These are phyloP conservation scores for Suillus cothurnatus DNA, from an alignment of 768 basidiomycete species.

Conservation along the genomic window DNA sequence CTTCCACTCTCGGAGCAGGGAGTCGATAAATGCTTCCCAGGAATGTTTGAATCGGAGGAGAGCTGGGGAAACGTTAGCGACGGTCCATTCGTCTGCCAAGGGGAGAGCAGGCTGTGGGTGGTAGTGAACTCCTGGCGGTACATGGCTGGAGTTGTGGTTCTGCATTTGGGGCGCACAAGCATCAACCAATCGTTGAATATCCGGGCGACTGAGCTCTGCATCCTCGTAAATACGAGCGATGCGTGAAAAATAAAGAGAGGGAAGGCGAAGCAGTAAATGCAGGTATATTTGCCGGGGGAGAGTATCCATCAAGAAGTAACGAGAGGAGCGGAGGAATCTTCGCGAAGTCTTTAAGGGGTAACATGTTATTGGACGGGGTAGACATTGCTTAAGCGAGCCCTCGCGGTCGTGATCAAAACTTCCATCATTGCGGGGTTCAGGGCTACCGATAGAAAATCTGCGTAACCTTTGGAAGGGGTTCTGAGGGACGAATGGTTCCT, in stretches of 20 bases:
- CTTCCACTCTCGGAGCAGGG: constrained; percentile 75
- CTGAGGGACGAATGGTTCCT: constrained; percentile 58
- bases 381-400: constrained; percentile 24
- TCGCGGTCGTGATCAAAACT: constrained; percentile 26
- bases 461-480: constrained; percentile 49
- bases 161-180: constrained; percentile 29
- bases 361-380: constrained; percentile 21
- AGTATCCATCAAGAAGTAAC: constrained; percentile 36
- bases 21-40: constrained; percentile 75
- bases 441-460: constrained; percentile 22
- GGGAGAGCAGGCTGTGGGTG: constrained; percentile 36
- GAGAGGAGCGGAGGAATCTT: constrained; percentile 20
- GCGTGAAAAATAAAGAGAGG: constrained; percentile 77
- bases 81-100: constrained; percentile 55
- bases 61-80: constrained; percentile 57
- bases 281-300: constrained; percentile 48
- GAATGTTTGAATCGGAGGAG: constrained; percentile 61
- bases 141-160: constrained; percentile 24
- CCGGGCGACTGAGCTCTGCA: constrained; percentile 75
- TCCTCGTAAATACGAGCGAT: constrained; percentile 78
- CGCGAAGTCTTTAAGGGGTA: constrained; percentile 16
- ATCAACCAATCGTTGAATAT: constrained; percentile 57
- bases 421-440: constrained; percentile 16
- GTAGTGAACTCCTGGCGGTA: constrained; percentile 29
- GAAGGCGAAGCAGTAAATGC: constrained; percentile 62